Evolutionary conservation across 495 filamentous ascomycete genomes (phyloP).

Genomic region (Penicillium malachiteum): DNA sequence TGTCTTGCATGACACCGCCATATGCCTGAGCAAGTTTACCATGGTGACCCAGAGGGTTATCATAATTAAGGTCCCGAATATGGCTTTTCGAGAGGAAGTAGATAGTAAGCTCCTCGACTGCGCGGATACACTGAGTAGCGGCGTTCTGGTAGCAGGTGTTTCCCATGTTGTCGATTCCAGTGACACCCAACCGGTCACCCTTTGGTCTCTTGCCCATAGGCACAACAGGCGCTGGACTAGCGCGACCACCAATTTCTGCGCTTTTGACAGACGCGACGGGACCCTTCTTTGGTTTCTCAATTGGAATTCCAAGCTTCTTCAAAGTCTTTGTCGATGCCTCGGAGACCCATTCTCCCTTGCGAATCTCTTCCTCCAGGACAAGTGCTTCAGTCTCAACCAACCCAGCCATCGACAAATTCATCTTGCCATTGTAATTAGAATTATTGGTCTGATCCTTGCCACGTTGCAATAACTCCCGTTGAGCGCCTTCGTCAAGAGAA

Average conservation of each 20-base stretch:
- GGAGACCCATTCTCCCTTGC: conserved; percentile 63
- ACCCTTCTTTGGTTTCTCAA: conserved; percentile 37
- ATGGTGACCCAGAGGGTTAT: conserved; percentile 79
- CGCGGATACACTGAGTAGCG: conserved; percentile 87
- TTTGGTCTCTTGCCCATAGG: conserved; percentile 65
- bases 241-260: conserved; percentile 54
- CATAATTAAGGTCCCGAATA: conserved; percentile 74
- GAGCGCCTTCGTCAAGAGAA: conserved; percentile 60
- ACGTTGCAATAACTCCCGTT: conserved; percentile 67
- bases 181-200: conserved; percentile 51
- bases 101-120: conserved; percentile 83
- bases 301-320: conserved; percentile 40
- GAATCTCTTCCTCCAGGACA: conserved; percentile 74
- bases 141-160: conserved; percentile 99
- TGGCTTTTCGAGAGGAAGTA: conserved; percentile 77
- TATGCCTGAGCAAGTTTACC: conserved; percentile 83
- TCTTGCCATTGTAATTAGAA: conserved; percentile 71
- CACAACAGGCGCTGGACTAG: conserved; percentile 57
- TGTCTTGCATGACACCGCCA: conserved; percentile 65
- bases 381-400: conserved; percentile 67
- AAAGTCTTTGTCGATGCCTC: conserved; percentile 46
- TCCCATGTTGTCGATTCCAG: conserved; percentile 84
- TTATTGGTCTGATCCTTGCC: conserved; percentile 72
- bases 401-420: conserved; percentile 60
- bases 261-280: conserved; percentile 38